phyloP scores from a whole-genome alignment of 2,329 filamentous ascomycete genomes.

The Curvularia eragrostidis region DNA sequence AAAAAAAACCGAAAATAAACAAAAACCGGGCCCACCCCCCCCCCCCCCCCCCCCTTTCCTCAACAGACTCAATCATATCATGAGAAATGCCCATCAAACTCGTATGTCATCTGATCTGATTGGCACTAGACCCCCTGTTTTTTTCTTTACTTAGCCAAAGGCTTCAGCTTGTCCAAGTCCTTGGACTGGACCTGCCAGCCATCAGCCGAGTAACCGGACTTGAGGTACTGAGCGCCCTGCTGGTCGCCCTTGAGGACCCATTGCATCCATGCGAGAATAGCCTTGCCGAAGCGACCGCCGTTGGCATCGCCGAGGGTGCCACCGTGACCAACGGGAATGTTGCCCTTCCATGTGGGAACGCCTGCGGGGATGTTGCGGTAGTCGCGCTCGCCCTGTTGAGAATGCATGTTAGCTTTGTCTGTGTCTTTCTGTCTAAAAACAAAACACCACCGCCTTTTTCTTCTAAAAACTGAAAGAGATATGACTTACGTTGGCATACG shows the following conservation, averaged over 20 bases:
- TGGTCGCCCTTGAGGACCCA: slow-evolving; percentile 24
- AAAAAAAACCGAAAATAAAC: no score
- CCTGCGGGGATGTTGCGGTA: slow-evolving; percentile 21
- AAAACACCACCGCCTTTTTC: no score
- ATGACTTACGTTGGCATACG: slow-evolving; percentile 27
- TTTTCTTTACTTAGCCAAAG: slow-evolving; percentile 6
- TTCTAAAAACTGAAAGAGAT: no score
- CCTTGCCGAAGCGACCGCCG: slow-evolving; percentile 26
- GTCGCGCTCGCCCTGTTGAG: slow-evolving; percentile 29
- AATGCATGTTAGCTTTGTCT: not conserved
- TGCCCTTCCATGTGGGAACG: slow-evolving; percentile 28
- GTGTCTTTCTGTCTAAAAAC: no score
- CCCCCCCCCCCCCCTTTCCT: no score
- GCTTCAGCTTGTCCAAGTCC: slow-evolving; percentile 14
- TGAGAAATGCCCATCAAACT: not conserved
- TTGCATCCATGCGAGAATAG: slow-evolving; percentile 21
- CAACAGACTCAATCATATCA: not conserved
- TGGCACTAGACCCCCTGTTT: not conserved
- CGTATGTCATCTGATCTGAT: not conserved
- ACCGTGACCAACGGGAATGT: slow-evolving; percentile 30
- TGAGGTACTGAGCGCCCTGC: slow-evolving; percentile 13
- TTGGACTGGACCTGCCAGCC: slow-evolving; percentile 17
- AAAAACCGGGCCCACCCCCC: no score
- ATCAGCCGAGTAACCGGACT: slow-evolving; percentile 14
- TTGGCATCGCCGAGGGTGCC: slow-evolving; percentile 22